Conservation (phyloP, 1,284 basidiomycete species). For the Meira miltonrushii region DNA sequence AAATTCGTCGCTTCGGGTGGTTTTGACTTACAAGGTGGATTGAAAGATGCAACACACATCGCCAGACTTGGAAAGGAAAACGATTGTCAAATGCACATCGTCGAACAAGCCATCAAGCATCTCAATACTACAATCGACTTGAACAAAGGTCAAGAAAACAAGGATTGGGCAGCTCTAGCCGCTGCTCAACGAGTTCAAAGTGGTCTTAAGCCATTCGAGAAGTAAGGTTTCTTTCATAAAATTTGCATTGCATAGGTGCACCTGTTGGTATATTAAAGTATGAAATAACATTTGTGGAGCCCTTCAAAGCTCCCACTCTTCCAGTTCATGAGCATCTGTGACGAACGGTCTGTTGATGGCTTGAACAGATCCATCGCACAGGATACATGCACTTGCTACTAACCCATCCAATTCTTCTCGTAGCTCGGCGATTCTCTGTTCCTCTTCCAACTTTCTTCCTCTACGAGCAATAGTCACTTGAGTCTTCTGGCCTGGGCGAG, state of each 20-base stretch:
- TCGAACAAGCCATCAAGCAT: constrained; percentile 72
- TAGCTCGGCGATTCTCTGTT: constrained; percentile 36
- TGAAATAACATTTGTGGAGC: too few species aligned
- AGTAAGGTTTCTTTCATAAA: background rate
- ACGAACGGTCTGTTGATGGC: constrained; percentile 38
- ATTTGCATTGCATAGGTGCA: too few species aligned
- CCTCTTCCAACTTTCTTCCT: constrained; percentile 23
- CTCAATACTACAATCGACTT: constrained; percentile 71
- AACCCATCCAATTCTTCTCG: constrained; percentile 45
- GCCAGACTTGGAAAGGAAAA: constrained; percentile 58
- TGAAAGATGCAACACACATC: constrained; percentile 48
- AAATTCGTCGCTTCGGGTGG: constrained; percentile 48
- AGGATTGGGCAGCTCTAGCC: constrained; percentile 69
- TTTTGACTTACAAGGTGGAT: background rate
- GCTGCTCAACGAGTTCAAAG: constrained; percentile 66
- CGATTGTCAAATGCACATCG: constrained; percentile 72
- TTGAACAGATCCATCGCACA: constrained; percentile 40
- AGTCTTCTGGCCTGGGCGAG: background rate
- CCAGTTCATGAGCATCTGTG: constrained; percentile 10
- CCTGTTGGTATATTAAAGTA: background rate
- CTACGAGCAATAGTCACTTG: background rate
- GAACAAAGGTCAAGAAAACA: constrained; percentile 50
- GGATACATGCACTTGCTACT: constrained; percentile 43
- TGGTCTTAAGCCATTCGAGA: constrained; percentile 62
- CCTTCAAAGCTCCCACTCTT: constrained; percentile 13